Conservation (phyloP, 371 early-diverging fungal species). For the Lichtheimia ornata region DNA sequence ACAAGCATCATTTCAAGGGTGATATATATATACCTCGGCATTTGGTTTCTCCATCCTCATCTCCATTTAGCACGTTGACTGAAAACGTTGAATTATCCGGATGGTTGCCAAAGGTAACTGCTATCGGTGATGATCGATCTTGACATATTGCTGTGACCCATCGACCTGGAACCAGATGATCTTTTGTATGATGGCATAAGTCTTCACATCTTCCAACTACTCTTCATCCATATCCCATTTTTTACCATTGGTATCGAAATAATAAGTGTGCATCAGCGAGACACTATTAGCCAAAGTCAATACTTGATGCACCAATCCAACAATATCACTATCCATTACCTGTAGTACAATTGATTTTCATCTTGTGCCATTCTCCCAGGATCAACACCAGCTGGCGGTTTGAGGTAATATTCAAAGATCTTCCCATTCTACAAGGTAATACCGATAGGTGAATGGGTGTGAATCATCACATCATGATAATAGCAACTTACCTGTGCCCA, state of each 20-base stretch:
- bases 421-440: conserved; percentile 30
- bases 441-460: neutral
- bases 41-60: neutral
- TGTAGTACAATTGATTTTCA: conserved; percentile 34
- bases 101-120: conserved; percentile 24
- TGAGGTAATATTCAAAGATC: conserved; percentile 29
- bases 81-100: conserved; percentile 21
- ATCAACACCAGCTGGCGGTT: conserved; percentile 23
- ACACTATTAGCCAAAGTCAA: conserved; percentile 9
- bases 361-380: conserved; percentile 18
- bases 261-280: conserved; percentile 21
- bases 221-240: conserved; percentile 1
- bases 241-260: conserved; percentile 22
- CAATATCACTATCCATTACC: conserved; percentile 11
- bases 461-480: neutral
- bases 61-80: conserved; percentile 4
- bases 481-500: conserved; percentile 28
- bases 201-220: too few relatives aligned
- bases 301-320: neutral
- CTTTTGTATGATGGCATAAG: neutral
- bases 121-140: neutral
- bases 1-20: neutral
- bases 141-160: conserved; percentile 1
- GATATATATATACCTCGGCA: neutral
- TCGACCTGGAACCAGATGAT: neutral